Base-by-base conservation (phyloP, 176 grass and related monocot species). In the Panicum miliaceum region DNA sequence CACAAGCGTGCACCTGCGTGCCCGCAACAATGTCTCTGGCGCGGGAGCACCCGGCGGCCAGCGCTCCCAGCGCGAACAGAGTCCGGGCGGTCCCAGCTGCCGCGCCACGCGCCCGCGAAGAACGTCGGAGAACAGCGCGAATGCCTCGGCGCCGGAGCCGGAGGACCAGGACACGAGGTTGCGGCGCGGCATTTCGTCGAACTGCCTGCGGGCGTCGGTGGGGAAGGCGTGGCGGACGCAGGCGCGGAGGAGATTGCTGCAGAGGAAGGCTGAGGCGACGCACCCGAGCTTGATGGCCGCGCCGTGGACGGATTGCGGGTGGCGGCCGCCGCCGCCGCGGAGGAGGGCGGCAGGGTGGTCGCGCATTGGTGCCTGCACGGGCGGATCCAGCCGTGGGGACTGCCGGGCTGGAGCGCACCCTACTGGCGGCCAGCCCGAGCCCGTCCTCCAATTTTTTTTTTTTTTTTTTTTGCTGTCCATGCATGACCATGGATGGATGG, bases 131-230 rank as follows among this genome's bases (percentile, higher is more conserved):
- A 94, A 84, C 18, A 80, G 77, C 12, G 57, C 54, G 6, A 87
- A 73, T 13, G 78, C 78, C 22, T 61, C 79, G 57, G 40, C 32
- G 78, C 14, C 65, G n/a, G 64, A 79, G 74, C 32, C 82, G 29
- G 87, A 86, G 27, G 78, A 83, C 89, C 89, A 92, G 18, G 87
- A 87, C 69, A 84, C 62, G 46, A 88, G 60, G 48, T 92, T 92
- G 15, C 81, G 85, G 12, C 42, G 90, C 38, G 78, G 85, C 77
- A 85, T 94, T 94, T 83, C 85, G 69, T 92, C 90, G 90, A 94
- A 90, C 74, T 88, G 50, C 13, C 38, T 43, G 74, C 85, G 78
- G 15, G 85, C 87, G 50, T 92, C 69, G 8, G 26, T 9, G 3
- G 63, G 53, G 73, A 80, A 61, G 15, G 67, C 29, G 14, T 51